Evolutionary conservation across 1,284 basidiomycete genomes (phyloP), one percentile per base, ranked within the genome.

Genomic region (Rhodotorula sp.): DNA sequence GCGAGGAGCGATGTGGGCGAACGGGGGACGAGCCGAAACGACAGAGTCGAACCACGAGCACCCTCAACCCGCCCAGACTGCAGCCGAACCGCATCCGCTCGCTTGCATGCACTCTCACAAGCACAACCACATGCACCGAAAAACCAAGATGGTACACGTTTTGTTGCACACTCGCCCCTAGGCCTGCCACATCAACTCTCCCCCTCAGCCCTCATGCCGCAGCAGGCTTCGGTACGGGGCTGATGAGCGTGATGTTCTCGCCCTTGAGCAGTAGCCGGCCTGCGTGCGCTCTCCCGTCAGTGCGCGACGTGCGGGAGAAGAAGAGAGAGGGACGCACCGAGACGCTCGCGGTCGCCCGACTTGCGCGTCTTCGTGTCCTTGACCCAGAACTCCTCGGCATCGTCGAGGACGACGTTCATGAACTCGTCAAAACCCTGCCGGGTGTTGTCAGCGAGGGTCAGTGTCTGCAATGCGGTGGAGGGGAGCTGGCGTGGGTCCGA

Each of bases 341-440:
- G 85, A 77, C 92, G 89, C 83, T 89, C 85, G 76, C 90, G 86
- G 56, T 93, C 67, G 22, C 75, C 75, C 15, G 57, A 46, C 53
- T 73, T 89, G 83, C 94, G 91, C 69, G 88, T 87, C 64, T 91
- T 77, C 34, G 73, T 90, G 81, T 93, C 92, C 73, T 79, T 79
- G 59, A 94, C 88, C 81, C 89, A 96, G 13, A 98, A 91, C 82
- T 99, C 97, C 71, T 89, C 88, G 53, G 96, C 93, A 73, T 98
- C 93, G 79, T 97, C 94, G 97, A 85, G 55, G 34, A 97, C 93
- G 32, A 99, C 85, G 81, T 99, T 99, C 97, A 99, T 99, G 83
- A 99, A 99, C 83, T 99, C 97, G 82, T 99, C 97, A 80, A 99
- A 99, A 34, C 97, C 97, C 96, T 97, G 82, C 41, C 41, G 41